phyloP scores from a whole-genome alignment of 441 rosid genomes.

The Erodium texanum region DNA sequence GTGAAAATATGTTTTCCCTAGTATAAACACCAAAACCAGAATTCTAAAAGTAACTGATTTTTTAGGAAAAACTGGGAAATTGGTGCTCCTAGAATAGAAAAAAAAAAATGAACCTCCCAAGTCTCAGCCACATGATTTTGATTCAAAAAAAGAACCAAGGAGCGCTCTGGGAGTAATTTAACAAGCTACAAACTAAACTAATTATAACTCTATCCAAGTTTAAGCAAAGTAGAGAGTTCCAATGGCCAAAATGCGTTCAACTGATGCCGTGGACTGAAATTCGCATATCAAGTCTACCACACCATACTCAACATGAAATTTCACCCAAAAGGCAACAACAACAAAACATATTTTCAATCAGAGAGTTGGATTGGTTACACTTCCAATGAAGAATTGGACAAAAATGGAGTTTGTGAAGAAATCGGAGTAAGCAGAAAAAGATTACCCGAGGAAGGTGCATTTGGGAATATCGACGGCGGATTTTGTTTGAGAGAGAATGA shows the following conservation, averaged over 20 bases:
- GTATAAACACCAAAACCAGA: neutral
- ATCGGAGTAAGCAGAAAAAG: too few relatives aligned
- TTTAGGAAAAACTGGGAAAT: too few relatives aligned
- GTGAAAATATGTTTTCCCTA: neutral
- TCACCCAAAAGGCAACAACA: neutral
- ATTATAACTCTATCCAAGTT: conserved; percentile 34
- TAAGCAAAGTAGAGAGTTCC: conserved; percentile 64
- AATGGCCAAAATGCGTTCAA: conserved; percentile 51
- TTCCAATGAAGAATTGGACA: neutral
- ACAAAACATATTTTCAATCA: neutral
- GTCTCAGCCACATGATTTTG: neutral
- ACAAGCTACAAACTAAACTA: neutral
- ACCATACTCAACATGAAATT: conserved; percentile 18
- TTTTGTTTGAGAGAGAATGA: neutral
- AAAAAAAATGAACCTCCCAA: neutral
- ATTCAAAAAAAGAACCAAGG: too few relatives aligned
- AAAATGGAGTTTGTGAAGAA: neutral
- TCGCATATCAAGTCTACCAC: conserved; percentile 35
- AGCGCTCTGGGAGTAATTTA: neutral
- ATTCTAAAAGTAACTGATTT: neutral
- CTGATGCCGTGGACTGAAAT: conserved; percentile 42
- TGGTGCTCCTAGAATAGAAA: too few relatives aligned
- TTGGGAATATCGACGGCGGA: neutral
- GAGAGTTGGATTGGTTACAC: too few relatives aligned
- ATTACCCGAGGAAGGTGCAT: conserved; percentile 30